A percentile compares a stretch with the other conserved stretches of the same genome.
phyloP scores from a whole-genome alignment of 2,329 filamentous ascomycete genomes.

The Fusarium tupiense region DNA sequence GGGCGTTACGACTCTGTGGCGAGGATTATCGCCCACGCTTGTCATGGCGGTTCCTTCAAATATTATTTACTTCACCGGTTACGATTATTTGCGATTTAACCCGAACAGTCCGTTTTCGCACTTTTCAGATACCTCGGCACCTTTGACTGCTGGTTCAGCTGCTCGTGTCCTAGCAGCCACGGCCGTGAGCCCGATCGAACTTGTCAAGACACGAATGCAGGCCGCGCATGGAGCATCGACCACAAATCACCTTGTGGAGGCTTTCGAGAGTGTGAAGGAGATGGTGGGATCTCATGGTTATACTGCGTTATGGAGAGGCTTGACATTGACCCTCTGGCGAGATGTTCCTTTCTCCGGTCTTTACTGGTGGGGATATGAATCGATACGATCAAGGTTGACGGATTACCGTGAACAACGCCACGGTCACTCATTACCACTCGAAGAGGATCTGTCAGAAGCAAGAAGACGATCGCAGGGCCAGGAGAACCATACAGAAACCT shows the following conservation, averaged over 20 bases:
- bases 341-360: slow-evolving; percentile 97
- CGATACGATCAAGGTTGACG: slow-evolving; percentile 75
- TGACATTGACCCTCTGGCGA: slow-evolving; percentile 92
- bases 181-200: slow-evolving; percentile 89
- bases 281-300: slow-evolving; percentile 85
- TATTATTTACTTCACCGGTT: slow-evolving; percentile 98
- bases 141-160: slow-evolving; percentile 80
- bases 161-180: slow-evolving; percentile 85
- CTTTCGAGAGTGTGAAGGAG: slow-evolving; percentile 76
- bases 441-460: slow-evolving; percentile 52
- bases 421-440: slow-evolving; percentile 51
- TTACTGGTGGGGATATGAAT: slow-evolving; percentile 99
- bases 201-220: slow-evolving; percentile 93
- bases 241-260: slow-evolving; percentile 80
- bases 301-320: slow-evolving; percentile 85
- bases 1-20: slow-evolving; percentile 86
- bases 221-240: slow-evolving; percentile 69
- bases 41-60: slow-evolving; percentile 95
- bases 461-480: slow-evolving; percentile 68
- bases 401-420: slow-evolving; percentile 69
- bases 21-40: slow-evolving; percentile 91
- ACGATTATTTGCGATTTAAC: slow-evolving; percentile 90
- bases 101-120: slow-evolving; percentile 75
- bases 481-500: slow-evolving; percentile 79
- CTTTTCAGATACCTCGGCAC: slow-evolving; percentile 75